Evolutionary conservation across 306 rosid species (phyloP), one percentile per base, ranked within the genome.

Genomic region (Vigna reflexopilosa): DNA sequence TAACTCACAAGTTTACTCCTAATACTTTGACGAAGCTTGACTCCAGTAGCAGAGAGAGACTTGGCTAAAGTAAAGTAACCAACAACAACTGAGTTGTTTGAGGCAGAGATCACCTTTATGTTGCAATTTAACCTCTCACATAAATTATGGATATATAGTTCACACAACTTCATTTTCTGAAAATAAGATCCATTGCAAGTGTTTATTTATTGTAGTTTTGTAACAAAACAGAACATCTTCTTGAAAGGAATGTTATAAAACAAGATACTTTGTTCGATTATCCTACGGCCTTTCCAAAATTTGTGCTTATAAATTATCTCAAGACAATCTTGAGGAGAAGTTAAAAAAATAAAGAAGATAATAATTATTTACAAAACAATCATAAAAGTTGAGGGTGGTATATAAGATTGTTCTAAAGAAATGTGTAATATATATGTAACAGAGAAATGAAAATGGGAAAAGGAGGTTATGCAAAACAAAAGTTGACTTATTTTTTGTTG

Each of bases 91-190:
- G 85, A 26, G 8, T 70, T 84, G 68, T 81, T 83, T 72, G 83
- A 66, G 59, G 91, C 79, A 34, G 81, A 54, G 51, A 90, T 69
- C 26, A 85, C 86, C 38, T 92, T 91, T 8, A 88, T 56, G 44
- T 81, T 81, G 68, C 59, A 83, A 24, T 50, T 52, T n/a, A 89
- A 45, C 69, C 95, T 94, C 87, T 87, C 79, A 14, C 73, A 80
- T 45, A 80, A 83, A 80, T 84, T 92, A 75, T 88, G 81, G 1
- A 77, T 64, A 73, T 90, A 94, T 26, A 80, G 70, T 32, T 73
- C 2, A 62, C 82, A 67, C 12, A 83, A 58, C 62, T 87, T 90
- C 78, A 73, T 86, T 14, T 77, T 86, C 98, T 94, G 89, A 20
- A 62, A 82, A 30, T 24, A 44, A 49, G 13, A 71, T 45, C 66